Evolutionary conservation across 345 rosid genomes (phyloP).

Genomic region (Chamaenerion angustifolium): DNA sequence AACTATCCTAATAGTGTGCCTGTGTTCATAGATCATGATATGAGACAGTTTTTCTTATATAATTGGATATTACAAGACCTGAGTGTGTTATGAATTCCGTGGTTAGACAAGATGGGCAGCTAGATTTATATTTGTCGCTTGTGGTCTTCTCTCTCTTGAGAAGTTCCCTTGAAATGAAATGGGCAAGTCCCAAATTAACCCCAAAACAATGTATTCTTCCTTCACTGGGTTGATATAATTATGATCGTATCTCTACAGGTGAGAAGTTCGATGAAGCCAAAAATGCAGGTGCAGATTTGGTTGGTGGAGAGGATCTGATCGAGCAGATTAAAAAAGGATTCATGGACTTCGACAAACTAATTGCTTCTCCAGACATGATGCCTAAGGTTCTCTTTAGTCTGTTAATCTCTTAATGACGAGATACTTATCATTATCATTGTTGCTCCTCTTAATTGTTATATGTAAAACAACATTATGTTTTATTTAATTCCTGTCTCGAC

Average conservation of each 20-base stretch:
- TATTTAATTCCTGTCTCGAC: no score
- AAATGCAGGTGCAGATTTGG: constrained; percentile 96
- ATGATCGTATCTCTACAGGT: constrained; percentile 33
- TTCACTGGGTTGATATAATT: background rate
- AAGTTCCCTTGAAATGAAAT: no score
- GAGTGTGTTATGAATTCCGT: no score
- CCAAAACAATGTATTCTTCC: background rate
- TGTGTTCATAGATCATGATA: background rate
- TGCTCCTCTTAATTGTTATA: no score
- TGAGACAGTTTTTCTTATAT: background rate
- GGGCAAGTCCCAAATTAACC: no score
- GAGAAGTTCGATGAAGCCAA: constrained; percentile 95
- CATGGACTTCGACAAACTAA: constrained; percentile 92
- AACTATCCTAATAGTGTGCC: background rate
- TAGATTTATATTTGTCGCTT: no score
- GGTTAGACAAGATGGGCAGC: no score
- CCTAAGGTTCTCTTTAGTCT: constrained; percentile 56
- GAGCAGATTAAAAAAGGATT: constrained; percentile 87
- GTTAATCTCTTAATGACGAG: background rate
- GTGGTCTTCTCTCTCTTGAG: no score
- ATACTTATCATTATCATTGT: background rate
- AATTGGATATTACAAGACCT: no score
- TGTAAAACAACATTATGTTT: no score
- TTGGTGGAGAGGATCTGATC: constrained; percentile 91
- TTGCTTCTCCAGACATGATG: constrained; percentile 99